Base-by-base conservation (phyloP, 2,329 filamentous ascomycete genomes). In the Penicillium sp. region DNA sequence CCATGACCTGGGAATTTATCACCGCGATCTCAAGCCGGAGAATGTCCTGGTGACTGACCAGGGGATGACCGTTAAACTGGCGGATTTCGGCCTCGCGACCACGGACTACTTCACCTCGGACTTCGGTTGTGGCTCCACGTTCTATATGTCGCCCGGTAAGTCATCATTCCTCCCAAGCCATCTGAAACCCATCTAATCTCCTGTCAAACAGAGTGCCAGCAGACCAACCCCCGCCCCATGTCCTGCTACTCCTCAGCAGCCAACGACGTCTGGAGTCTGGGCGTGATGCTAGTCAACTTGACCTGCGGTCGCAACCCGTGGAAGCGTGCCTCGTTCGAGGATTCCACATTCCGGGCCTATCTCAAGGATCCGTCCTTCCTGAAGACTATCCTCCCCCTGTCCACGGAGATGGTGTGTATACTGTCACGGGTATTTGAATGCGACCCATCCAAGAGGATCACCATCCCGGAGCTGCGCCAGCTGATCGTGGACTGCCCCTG, bases 111-210 rank as follows among this genome's bases (percentile, higher is more conserved):
- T 86, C 60, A 95, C 92, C 57, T 87, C 90, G 62, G 93, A 98
- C 71, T 96, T 95, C 72, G 93, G 93, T 65, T 98, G 93, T 70
- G 93, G 93, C 56, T 97, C 93, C 28, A 97, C 92, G 12, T 97
- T 97, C 66, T 98, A 98, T 76, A 98, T 97, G 93, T 95, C 90
- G 67, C 93, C 93, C 82, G 92, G 92, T 96, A 87, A 71, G 82
- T 76, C 57, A 58, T 52, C 42, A 35, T 42, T 25, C 27, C 29
- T 44, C 15, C 4, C 3, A 3, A 23, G 2, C 32, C 44, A 37
- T 25, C 35, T 44, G 46, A 47, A 44, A 51, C 29, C n/a, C 23
- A n/a, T 28, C 53, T 57, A 57, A 57, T 52, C 18, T 66, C 15
- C 15, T 18, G 15, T 18, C 54, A 67, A 64, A 46, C 57, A 96